Evolutionary conservation across 2,329 filamentous ascomycete genomes (phyloP), one percentile per base, ranked within the genome.

Genomic region (Huntiella abstrusa): DNA sequence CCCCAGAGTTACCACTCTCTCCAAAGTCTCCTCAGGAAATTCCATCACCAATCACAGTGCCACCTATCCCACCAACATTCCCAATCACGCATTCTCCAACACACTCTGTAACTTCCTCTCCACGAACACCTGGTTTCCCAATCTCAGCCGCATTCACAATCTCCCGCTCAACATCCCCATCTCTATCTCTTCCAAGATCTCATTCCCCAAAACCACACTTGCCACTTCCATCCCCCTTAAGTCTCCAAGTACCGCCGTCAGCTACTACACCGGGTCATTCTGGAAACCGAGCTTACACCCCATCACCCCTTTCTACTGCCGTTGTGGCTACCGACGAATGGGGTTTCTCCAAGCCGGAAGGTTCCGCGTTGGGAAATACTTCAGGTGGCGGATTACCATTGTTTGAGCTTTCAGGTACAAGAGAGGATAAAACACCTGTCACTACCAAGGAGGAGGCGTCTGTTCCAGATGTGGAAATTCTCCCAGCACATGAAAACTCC

Each of bases 31-130:
- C 41, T 3, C 8, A 17, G 16, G 33, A 35, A 33, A 12, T 47
- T 3, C 22, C 40, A 5, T 46, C 37, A 17, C 41, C 44, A 8
- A 40, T 47, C 10, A 33, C 34, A 11, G 34, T 49, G 32, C 48
- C 48, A 5, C 36, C 48, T 13, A 49, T 49, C 6, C 48, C 48
- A 8, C 36, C 48, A 4, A 49, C 48, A 33, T 41, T 47, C 16
- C 41, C 41, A 2, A 36, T 33, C 15, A 13, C 43, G 15, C 16
- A 46, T n/a, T 43, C 48, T 5, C 48, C 48, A 12, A 44, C 44
- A 13, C 48, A 49, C 15, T 49, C 48, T n/a, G 41, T 41, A 5
- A 41, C 48, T 32, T 49, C 44, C 4, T 49, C 48, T 10, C 48
- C 41, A 10, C 40, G 33, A 10, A 47, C 48, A 12, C 35, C 47